Evolutionary conservation across 768 basidiomycete species (phyloP).

Genomic region (Boletales sp.): DNA sequence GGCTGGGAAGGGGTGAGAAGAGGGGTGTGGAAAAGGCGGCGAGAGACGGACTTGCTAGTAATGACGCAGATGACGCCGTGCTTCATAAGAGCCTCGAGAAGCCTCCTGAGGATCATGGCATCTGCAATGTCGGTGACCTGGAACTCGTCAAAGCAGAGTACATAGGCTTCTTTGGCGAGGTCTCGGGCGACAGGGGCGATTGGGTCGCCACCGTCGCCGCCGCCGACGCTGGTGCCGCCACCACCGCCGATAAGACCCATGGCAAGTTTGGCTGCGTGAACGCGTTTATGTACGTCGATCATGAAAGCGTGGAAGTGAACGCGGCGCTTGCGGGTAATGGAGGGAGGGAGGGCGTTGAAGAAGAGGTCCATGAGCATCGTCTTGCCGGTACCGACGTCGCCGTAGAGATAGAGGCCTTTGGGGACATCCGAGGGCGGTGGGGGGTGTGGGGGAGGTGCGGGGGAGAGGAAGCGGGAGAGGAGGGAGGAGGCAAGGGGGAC

Average conservation of each 20-base stretch:
- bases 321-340: constrained; percentile 69
- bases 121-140: constrained; percentile 99
- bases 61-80: constrained; percentile 93
- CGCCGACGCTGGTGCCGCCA: constrained; percentile 24
- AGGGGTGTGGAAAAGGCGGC: neutral
- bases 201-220: constrained; percentile 57
- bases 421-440: constrained; percentile 54
- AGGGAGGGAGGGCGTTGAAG: constrained; percentile 73
- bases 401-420: constrained; percentile 91
- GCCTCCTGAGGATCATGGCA: constrained; percentile 92
- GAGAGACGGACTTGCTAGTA: constrained; percentile 83
- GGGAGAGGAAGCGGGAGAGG: constrained; percentile 29
- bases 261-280: constrained; percentile 76
- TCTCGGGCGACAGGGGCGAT: constrained; percentile 86
- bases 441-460: constrained; percentile 16
- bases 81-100: constrained; percentile 81
- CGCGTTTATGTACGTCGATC: constrained; percentile 95
- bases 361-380: constrained; percentile 99
- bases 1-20: constrained; percentile 45
- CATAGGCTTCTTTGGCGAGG: constrained; percentile 75
- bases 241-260: constrained; percentile 53
- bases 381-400: constrained; percentile 96
- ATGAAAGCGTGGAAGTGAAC: constrained; percentile 99
- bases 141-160: constrained; percentile 97
- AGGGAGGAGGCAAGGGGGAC: constrained; percentile 17